These are phyloP conservation scores for Chaetomium sp. DNA, from an alignment of 2,329 filamentous ascomycete genomes.

Conservation along the genomic window DNA sequence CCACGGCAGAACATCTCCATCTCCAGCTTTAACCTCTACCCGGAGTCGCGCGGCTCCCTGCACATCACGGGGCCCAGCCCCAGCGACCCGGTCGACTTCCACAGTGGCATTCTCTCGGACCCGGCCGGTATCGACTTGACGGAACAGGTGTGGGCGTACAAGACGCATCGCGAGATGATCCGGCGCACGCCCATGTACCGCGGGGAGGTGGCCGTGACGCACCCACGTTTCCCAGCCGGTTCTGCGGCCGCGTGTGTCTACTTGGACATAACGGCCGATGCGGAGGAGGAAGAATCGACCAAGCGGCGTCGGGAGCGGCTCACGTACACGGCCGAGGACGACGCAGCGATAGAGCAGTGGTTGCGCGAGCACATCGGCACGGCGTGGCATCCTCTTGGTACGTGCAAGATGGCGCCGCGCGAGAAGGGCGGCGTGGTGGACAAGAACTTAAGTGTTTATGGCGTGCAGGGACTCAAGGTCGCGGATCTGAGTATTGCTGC, in stretches of 20 bases:
- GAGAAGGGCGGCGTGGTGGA: slow-evolving; percentile 39
- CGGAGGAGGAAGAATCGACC: not conserved
- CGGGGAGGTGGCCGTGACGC: slow-evolving; percentile 25
- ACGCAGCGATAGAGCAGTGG: slow-evolving; percentile 40
- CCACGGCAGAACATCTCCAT: slow-evolving; percentile 36
- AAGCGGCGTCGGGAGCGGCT: slow-evolving; percentile 21
- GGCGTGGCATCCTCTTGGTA: slow-evolving; percentile 40
- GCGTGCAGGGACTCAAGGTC: slow-evolving; percentile 36
- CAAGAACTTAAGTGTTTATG: slow-evolving; percentile 37
- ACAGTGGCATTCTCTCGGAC: slow-evolving; percentile 51
- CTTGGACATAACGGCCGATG: slow-evolving; percentile 22
- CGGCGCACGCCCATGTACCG: slow-evolving; percentile 38
- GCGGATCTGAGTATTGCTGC: slow-evolving; percentile 33
- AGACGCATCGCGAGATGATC: slow-evolving; percentile 48
- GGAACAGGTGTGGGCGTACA: slow-evolving; percentile 57
- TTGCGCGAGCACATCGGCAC: slow-evolving; percentile 34
- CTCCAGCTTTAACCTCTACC: slow-evolving; percentile 51
- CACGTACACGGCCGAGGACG: slow-evolving; percentile 42
- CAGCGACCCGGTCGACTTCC: slow-evolving; percentile 45
- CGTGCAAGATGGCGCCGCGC: slow-evolving; percentile 39
- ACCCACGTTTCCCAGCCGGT: slow-evolving; percentile 21
- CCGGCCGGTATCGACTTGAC: slow-evolving; percentile 47
- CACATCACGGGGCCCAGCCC: slow-evolving; percentile 47
- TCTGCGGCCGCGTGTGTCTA: slow-evolving; percentile 11
- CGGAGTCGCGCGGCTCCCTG: slow-evolving; percentile 54